Percentiles rank a stretch among this genome's conserved stretches.
Conservation (phyloP, 768 basidiomycete genomes). For the Hydnomerulius pinastri region DNA sequence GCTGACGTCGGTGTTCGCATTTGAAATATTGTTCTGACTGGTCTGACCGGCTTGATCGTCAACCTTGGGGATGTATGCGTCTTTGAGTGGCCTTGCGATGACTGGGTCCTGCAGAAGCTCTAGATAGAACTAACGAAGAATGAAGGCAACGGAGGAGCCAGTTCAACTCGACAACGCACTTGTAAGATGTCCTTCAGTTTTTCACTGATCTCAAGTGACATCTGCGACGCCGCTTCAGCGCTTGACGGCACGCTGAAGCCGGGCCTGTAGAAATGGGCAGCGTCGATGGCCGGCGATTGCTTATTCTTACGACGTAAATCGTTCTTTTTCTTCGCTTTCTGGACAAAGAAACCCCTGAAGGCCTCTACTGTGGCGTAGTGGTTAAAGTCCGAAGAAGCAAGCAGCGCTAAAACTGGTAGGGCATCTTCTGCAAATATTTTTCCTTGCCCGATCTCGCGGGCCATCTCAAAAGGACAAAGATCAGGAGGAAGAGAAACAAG, state of each 20-base stretch:
- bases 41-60: not conserved
- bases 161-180: slow-evolving; percentile 16
- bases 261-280: slow-evolving; percentile 31
- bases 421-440: slow-evolving; percentile 26
- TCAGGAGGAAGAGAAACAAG: slow-evolving; percentile 24
- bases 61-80: slow-evolving; percentile 8
- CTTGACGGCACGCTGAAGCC: slow-evolving; percentile 27
- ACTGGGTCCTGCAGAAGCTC: slow-evolving; percentile 17
- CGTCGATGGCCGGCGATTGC: slow-evolving; percentile 25
- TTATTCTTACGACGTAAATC: slow-evolving; percentile 21
- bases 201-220: slow-evolving; percentile 16
- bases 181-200: slow-evolving; percentile 30
- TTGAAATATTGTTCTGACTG: not conserved
- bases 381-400: slow-evolving; percentile 19
- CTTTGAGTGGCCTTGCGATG: slow-evolving; percentile 9
- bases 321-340: slow-evolving; percentile 31
- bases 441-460: slow-evolving; percentile 16
- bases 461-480: slow-evolving; percentile 10
- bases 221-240: slow-evolving; percentile 15
- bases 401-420: slow-evolving; percentile 15
- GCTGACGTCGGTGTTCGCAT: not conserved
- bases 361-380: not conserved
- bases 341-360: slow-evolving; percentile 4
- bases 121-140: slow-evolving; percentile 30
- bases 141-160: not conserved